Conservation (phyloP, 2,329 filamentous ascomycete genomes). For the Fusarium compactum region DNA sequence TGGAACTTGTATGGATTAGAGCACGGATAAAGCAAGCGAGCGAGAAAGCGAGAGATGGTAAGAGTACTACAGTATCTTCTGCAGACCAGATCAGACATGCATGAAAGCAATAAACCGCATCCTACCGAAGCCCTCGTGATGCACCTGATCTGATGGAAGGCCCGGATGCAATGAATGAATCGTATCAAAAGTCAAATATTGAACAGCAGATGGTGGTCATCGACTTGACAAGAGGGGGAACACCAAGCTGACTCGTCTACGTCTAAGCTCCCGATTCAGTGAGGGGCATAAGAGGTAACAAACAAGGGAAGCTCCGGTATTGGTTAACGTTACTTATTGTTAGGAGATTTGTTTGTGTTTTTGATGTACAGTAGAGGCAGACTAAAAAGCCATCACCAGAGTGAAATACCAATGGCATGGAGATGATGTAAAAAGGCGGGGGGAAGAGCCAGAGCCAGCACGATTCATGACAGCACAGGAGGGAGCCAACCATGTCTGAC, state of each 20-base stretch:
- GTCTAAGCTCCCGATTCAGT: constrained; percentile 2
- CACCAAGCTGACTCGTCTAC: constrained; percentile 31
- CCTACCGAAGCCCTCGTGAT: constrained; percentile 7
- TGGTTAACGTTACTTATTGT: background rate
- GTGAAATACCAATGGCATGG: constrained; percentile 35
- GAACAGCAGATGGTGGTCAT: constrained; percentile 32
- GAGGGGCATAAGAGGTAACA: constrained; percentile 26
- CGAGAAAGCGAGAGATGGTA: background rate
- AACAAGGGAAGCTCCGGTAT: constrained; percentile 20
- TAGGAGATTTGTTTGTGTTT: constrained; percentile 28
- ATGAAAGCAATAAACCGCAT: constrained; percentile 1
- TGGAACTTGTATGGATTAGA: constrained; percentile 22
- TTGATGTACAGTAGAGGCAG: constrained; percentile 6
- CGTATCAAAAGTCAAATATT: constrained; percentile 19
- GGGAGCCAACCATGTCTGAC: constrained; percentile 8
- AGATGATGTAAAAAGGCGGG: constrained; percentile 39
- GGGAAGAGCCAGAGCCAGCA: constrained; percentile 2
- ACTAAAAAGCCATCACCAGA: constrained; percentile 13
- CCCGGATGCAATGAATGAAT: constrained; percentile 19
- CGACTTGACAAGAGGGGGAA: constrained; percentile 22
- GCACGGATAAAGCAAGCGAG: constrained; percentile 17
- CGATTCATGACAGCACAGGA: constrained; percentile 28
- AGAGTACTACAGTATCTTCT: background rate
- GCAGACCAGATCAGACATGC: background rate
- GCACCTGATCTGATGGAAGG: constrained; percentile 2